Percentiles rank a stretch among this genome's conserved stretches.
Evolutionary conservation across 345 rosid species (phyloP).

Genomic region (Salix viminalis): DNA sequence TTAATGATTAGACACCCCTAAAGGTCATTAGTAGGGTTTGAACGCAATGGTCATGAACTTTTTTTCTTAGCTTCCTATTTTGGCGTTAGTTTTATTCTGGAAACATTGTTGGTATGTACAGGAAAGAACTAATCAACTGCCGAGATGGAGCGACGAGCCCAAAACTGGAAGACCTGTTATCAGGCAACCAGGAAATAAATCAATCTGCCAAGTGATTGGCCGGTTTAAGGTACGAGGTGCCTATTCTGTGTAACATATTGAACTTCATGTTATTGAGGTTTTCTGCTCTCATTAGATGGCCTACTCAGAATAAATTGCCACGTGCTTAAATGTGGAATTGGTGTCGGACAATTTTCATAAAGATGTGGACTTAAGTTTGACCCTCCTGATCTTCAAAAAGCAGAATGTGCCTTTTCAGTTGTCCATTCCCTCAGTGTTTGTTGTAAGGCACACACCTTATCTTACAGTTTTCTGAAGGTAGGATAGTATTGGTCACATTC

Average conservation of each 20-base stretch:
- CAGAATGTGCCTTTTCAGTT: neutral
- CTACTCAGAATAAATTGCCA: neutral
- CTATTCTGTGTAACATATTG: neutral
- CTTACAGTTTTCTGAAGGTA: neutral
- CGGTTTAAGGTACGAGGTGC: neutral
- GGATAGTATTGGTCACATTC: neutral
- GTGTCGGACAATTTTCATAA: neutral
- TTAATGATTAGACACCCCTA: neutral
- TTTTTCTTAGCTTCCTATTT: neutral
- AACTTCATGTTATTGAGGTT: neutral
- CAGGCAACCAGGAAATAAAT: neutral
- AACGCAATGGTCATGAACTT: neutral
- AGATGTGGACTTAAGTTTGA: neutral
- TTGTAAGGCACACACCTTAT: neutral
- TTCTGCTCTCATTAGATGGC: constrained; percentile 1
- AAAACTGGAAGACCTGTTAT: neutral
- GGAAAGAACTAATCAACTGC: neutral
- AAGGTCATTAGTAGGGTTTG: neutral
- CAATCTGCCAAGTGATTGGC: neutral
- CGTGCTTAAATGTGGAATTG: neutral
- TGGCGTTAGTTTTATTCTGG: neutral
- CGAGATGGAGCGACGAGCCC: neutral
- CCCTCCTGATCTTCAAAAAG: neutral
- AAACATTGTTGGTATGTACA: neutral
- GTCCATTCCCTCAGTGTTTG: neutral